phyloP scores from a whole-genome alignment of 1,284 basidiomycete species.

The Quambalaria eucalypti region DNA sequence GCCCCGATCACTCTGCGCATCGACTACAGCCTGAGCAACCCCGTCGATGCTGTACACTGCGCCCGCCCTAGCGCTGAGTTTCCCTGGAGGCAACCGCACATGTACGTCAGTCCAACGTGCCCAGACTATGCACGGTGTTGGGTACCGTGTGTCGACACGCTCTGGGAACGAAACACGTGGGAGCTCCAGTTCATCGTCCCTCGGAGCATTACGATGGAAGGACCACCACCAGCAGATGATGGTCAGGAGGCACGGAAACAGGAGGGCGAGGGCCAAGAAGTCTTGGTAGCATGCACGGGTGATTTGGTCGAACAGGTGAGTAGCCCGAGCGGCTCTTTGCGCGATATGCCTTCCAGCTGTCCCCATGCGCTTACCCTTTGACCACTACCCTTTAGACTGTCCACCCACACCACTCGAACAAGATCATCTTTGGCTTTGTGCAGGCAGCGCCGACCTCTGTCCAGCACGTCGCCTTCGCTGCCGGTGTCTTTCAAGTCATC shows the following conservation, averaged over 20 bases:
- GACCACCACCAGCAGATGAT: slow-evolving; percentile 44
- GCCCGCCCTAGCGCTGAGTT: slow-evolving; percentile 68
- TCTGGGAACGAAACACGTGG: slow-evolving; percentile 98
- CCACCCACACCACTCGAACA: slow-evolving; percentile 86
- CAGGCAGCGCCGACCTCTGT: slow-evolving; percentile 81
- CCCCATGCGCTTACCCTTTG: too few relatives aligned
- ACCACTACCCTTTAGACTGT: slow-evolving; percentile 57
- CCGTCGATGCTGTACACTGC: slow-evolving; percentile 77
- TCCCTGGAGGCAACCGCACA: slow-evolving; percentile 74
- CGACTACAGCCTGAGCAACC: slow-evolving; percentile 68
- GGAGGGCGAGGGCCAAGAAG: slow-evolving; percentile 46
- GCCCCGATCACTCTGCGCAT: slow-evolving; percentile 68
- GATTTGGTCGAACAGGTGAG: slow-evolving; percentile 52
- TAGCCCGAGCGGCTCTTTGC: too few relatives aligned
- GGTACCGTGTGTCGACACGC: slow-evolving; percentile 90
- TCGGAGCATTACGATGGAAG: slow-evolving; percentile 51
- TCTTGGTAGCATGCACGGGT: slow-evolving; percentile 79
- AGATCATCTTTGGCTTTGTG: slow-evolving; percentile 87
- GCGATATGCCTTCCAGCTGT: too few relatives aligned
- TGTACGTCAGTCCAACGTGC: slow-evolving; percentile 78
- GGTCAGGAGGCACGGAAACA: slow-evolving; percentile 11
- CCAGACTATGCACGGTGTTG: slow-evolving; percentile 86
- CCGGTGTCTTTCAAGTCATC: slow-evolving; percentile 66
- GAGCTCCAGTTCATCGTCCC: slow-evolving; percentile 95
- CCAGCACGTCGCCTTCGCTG: slow-evolving; percentile 91